Conservation (phyloP, 345 rosid genomes). For the Salix caprea region DNA sequence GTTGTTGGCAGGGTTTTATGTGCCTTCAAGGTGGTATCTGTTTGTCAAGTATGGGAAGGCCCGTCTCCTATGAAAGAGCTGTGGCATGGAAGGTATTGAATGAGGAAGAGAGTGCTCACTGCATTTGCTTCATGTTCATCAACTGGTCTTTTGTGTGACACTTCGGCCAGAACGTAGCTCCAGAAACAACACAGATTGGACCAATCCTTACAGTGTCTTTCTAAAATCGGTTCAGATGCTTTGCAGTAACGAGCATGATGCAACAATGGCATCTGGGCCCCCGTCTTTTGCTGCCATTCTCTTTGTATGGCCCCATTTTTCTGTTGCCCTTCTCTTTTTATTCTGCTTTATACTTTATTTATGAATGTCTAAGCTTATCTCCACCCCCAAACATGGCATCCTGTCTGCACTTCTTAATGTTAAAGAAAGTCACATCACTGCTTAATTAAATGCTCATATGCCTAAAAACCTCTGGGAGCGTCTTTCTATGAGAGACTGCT, state of each 20-base stretch:
- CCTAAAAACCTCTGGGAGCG: not conserved
- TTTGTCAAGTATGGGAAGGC: conserved; percentile 82
- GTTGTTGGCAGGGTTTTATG: conserved; percentile 52
- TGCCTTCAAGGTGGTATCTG: conserved; percentile 78
- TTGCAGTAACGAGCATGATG: not conserved
- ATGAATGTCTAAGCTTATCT: not conserved
- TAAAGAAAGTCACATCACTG: not conserved
- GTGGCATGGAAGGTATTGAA: conserved; percentile 84
- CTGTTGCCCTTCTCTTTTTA: not conserved
- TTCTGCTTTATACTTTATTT: not conserved
- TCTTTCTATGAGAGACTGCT: not conserved
- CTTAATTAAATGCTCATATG: not conserved
- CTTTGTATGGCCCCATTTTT: not conserved
- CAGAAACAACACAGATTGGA: not conserved
- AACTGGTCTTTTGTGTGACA: conserved; percentile 86
- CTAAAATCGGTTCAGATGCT: not conserved
- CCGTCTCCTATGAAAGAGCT: conserved; percentile 74
- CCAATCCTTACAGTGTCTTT: not conserved
- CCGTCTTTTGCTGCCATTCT: not conserved
- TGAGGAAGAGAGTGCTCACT: conserved; percentile 68
- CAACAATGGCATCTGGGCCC: conserved; percentile 1
- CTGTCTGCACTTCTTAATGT: not conserved
- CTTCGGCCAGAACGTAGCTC: not conserved
- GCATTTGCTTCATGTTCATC: conserved; percentile 73
- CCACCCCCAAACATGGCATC: not conserved